Evolutionary conservation across 2,329 filamentous ascomycete genomes (phyloP), one percentile per base, ranked within the genome.

Genomic region (Colletotrichum sp.): DNA sequence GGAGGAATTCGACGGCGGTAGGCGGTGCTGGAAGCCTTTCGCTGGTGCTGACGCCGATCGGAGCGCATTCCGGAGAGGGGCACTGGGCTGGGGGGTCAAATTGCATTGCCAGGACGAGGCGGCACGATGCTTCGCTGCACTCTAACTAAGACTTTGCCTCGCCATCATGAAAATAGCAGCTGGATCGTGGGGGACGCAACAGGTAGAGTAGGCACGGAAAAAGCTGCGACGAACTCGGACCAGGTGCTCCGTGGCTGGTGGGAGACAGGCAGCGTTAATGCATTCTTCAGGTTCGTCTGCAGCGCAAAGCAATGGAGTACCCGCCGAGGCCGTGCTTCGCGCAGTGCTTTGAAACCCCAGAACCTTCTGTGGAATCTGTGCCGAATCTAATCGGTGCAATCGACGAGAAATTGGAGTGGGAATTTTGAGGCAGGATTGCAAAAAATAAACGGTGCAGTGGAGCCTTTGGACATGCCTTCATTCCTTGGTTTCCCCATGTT

Each of bases 191-290:
- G 30, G 32, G 12, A 26, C 15, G 21, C 21, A 39, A 60, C 10
- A 36, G 9, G 34, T 24, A 65, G 36, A 28, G 36, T 36, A 65
- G 21, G 21, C 15, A 39, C 9, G 36, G 21, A 49, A 44, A 39
- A 68, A 39, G 68, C 59, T 63, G 68, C 59, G 59, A 70, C 57
- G 57, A 70, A 70, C 57, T 70, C 57, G 68, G 68, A 52, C 68
- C 68, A 32, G 9, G n/a, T 32, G 68, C 57, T 70, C 57, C 68
- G 26, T 49, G 34, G 65, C 65, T 21, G 49, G 18, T 21, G 49
- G 18, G 63, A 52, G 63, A 18, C 36, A 52, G n/a, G 24, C 44
- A 52, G 32, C 21, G 49, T 68, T 68, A 30, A 68, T 59, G 65
- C 65, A 36, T 68, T 36, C 68, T 69, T 63, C 34, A 63, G 68